phyloP scores from a whole-genome alignment of 257 asterid genomes.

The Solanum acaule region DNA sequence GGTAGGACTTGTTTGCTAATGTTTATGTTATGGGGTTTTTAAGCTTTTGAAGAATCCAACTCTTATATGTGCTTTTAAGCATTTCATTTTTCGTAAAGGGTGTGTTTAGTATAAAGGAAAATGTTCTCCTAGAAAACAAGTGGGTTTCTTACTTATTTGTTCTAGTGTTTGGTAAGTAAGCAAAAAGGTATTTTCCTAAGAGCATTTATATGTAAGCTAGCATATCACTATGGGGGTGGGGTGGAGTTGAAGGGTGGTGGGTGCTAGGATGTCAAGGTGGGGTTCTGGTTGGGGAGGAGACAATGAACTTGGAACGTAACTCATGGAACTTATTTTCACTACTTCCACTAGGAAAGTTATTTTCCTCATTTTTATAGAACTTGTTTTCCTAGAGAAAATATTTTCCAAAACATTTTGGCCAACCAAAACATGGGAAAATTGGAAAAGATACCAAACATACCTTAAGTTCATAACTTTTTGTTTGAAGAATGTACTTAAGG shows the following conservation, averaged over 20 bases:
- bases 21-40: background rate
- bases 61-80: background rate
- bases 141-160: background rate
- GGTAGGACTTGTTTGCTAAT: constrained; percentile 26
- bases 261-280: background rate
- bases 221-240: background rate
- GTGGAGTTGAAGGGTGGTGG: background rate
- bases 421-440: no score
- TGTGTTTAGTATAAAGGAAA: background rate
- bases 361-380: background rate
- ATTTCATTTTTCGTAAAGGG: background rate
- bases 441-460: background rate
- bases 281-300: background rate
- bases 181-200: background rate
- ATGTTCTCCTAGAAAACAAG: background rate
- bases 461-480: background rate
- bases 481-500: background rate
- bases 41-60: background rate
- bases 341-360: background rate
- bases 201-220: background rate
- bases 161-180: background rate
- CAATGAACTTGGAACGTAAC: background rate
- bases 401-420: no score
- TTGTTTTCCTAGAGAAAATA: background rate
- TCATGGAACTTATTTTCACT: background rate